A percentile compares a stretch with the other conserved stretches of the same genome.
phyloP scores from a whole-genome alignment of 2,329 filamentous ascomycete species.

The Fulvia fulva region DNA sequence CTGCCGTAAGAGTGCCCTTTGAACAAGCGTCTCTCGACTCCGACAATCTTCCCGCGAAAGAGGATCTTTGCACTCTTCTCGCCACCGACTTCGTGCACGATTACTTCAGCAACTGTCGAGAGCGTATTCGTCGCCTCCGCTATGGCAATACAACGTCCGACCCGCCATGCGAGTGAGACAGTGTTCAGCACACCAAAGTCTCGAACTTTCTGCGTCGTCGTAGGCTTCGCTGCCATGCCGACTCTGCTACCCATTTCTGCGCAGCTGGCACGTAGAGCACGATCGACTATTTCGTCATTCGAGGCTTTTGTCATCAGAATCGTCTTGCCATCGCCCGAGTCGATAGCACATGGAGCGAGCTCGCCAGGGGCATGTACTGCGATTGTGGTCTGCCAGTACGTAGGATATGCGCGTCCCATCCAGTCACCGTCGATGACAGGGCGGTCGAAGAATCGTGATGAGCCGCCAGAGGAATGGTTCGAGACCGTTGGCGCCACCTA shows the following conservation, averaged over 20 bases:
- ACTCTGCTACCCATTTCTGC: constrained; percentile 42
- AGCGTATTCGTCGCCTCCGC: constrained; percentile 50
- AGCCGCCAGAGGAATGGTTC: constrained; percentile 56
- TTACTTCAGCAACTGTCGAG: constrained; percentile 54
- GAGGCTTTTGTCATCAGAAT: constrained; percentile 43
- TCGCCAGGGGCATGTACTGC: constrained; percentile 41
- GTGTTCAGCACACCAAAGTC: constrained; percentile 40
- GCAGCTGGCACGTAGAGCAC: constrained; percentile 36
- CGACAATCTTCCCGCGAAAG: constrained; percentile 62
- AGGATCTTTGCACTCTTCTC: constrained; percentile 51
- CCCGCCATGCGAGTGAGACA: constrained; percentile 46
- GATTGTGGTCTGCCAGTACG: constrained; percentile 45
- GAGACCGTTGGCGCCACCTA: constrained; percentile 64
- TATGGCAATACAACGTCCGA: constrained; percentile 56
- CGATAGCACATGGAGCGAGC: constrained; percentile 44
- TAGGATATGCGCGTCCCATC: constrained; percentile 47
- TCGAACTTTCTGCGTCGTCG: constrained; percentile 36
- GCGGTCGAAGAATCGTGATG: constrained; percentile 47
- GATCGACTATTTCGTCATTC: constrained; percentile 42
- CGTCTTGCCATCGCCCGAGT: constrained; percentile 44
- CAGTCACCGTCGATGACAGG: constrained; percentile 45
- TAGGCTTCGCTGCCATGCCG: constrained; percentile 41
- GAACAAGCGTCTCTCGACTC: constrained; percentile 54
- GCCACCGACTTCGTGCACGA: constrained; percentile 57
- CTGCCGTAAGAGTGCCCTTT: constrained; percentile 60